These are phyloP conservation scores for Aphanomyces euteiches DNA, from an alignment of 352 stramenopile species.

Conservation along the genomic window DNA sequence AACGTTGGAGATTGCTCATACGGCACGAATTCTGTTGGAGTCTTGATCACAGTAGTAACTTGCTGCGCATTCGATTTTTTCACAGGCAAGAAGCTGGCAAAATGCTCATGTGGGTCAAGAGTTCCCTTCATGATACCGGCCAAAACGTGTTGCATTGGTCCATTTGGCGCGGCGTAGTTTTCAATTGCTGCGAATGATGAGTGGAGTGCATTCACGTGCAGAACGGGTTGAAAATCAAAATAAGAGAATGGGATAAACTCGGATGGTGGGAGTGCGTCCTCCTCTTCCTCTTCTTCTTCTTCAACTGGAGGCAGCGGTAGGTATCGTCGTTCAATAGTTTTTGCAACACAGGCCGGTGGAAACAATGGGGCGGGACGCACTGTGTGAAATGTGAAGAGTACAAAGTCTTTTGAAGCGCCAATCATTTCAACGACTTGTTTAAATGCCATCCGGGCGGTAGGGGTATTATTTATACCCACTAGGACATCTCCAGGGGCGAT, in stretches of 20 bases:
- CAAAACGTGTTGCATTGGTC: constrained; percentile 85
- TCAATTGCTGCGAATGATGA: constrained; percentile 16
- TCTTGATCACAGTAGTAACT: constrained; percentile 28
- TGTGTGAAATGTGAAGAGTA: constrained; percentile 84
- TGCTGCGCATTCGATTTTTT: constrained; percentile 25
- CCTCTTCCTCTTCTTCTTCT: constrained; percentile 33
- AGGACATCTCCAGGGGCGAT: constrained; percentile 71
- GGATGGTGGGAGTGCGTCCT: constrained; percentile 46
- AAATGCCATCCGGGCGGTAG: constrained; percentile 58
- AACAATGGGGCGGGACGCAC: constrained; percentile 57
- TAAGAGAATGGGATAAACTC: constrained; percentile 72
- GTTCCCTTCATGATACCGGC: constrained; percentile 85
- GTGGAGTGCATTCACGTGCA: constrained; percentile 49
- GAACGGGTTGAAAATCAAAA: constrained; percentile 52
- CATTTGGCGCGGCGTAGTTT: constrained; percentile 72
- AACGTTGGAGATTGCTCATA: constrained; percentile 87
- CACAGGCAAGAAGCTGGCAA: constrained; percentile 76
- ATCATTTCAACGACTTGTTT: constrained; percentile 78
- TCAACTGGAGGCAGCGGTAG: constrained; percentile 33
- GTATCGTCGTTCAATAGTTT: constrained; percentile 47
- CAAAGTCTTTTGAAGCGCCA: constrained; percentile 48
- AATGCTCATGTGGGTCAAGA: constrained; percentile 86
- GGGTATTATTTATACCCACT: constrained; percentile 69
- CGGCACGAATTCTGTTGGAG: constrained; percentile 70
- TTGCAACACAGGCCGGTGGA: constrained; percentile 53